Evolutionary conservation across 2,329 filamentous ascomycete species (phyloP).

Genomic region (Curvularia lunata): DNA sequence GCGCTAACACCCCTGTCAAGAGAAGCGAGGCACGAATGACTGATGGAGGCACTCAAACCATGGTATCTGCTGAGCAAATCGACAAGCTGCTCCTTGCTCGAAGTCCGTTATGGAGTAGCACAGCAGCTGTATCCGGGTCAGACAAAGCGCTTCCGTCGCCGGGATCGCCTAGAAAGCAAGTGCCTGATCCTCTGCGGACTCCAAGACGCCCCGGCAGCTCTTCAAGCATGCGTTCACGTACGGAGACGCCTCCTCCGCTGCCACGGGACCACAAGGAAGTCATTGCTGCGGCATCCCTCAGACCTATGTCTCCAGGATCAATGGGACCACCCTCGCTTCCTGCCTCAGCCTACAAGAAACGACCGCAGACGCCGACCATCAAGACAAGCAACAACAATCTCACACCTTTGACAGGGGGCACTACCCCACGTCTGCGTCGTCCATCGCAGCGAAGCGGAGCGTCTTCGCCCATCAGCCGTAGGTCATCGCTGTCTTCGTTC

Average conservation of each 20-base stretch:
- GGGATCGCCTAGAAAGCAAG: slow-evolving; percentile 44
- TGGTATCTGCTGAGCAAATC: slow-evolving; percentile 80
- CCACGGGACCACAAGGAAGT: slow-evolving; percentile 82
- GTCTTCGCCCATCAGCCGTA: slow-evolving; percentile 63
- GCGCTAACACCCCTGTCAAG: slow-evolving; percentile 35
- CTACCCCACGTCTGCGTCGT: slow-evolving; percentile 61
- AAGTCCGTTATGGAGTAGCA: slow-evolving; percentile 37
- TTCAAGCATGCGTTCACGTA: slow-evolving; percentile 66
- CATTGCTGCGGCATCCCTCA: slow-evolving; percentile 77
- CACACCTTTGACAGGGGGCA: slow-evolving; percentile 57
- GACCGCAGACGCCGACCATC: slow-evolving; percentile 51
- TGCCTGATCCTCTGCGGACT: slow-evolving; percentile 38
- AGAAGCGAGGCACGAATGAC: slow-evolving; percentile 52
- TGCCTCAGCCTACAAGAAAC: slow-evolving; percentile 71
- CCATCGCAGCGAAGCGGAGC: slow-evolving; percentile 55
- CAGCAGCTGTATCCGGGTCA: slow-evolving; percentile 37
- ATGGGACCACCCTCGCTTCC: slow-evolving; percentile 90
- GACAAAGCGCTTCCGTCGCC: slow-evolving; percentile 43
- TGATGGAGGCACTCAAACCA: slow-evolving; percentile 82
- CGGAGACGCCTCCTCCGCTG: slow-evolving; percentile 70
- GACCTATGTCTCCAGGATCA: slow-evolving; percentile 50
- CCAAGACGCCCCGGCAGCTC: slow-evolving; percentile 73
- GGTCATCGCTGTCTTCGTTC: slow-evolving; percentile 93
- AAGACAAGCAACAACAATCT: slow-evolving; percentile 52
- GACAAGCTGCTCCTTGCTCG: slow-evolving; percentile 74